Evolutionary conservation across 2,329 filamentous ascomycete genomes (phyloP), one percentile per base, ranked within the genome.

Genomic region (Grosmannia clavigera): DNA sequence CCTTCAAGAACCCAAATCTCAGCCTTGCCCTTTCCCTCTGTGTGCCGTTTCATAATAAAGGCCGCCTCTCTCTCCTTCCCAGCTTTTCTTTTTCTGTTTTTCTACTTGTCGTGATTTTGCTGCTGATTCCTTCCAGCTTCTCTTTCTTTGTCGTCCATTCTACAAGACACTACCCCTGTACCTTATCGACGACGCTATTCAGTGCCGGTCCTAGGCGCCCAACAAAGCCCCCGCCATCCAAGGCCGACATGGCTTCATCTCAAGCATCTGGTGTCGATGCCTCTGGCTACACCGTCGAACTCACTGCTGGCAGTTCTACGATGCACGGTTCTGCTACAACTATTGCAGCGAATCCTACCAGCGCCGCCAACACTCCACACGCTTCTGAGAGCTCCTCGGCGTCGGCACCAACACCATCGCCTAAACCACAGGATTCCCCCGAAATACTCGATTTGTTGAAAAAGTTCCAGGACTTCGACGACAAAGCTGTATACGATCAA

Each of bases 391-490:
- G 11, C 53, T 25, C 53, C 7, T 35, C 53, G 33, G 5, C 46
- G 31, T 19, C 27, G 14, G 38, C 46, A 3, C 6, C 51, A 5
- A 38, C 33, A 4, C 14, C 11, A 22, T 9, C 25, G 33, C 33
- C n/a, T 2, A 22, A 52, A 19, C 12, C 54, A 27, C 35, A 29
- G 12, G 12, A 0, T 25, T 5, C 40, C 16, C 12, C 19, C 3
- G 40, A 14, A 27, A 19, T 12, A 4, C 55, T 33, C 9, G 10
- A 5, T 25, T 9, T 48, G 22, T 33, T 62, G 50, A 55, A 38
- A 7, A 70, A 69, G 31, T 83, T 84, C 64, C 65, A 70, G 25
- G 70, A 84, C 66, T 81, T 86, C 58, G 84, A 87, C 67, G 65
- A 76, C 38, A 64, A 71, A 3, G 66, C 67, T 0, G 75, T 77